These are phyloP conservation scores for Daldinia grandis DNA, from an alignment of 495 filamentous ascomycete genomes.

Conservation along the genomic window DNA sequence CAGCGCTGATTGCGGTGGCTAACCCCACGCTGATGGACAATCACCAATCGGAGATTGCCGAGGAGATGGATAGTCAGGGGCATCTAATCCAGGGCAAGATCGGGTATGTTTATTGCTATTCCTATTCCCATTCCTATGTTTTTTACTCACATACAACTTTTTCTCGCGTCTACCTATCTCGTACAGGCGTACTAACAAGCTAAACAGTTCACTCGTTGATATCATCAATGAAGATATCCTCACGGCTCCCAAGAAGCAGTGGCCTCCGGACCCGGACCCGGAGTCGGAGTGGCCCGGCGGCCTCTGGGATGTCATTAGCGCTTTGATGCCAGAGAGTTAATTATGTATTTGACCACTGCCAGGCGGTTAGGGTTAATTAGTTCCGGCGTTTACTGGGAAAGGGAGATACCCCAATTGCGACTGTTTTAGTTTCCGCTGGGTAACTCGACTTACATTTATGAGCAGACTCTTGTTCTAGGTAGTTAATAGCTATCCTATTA, in stretches of 20 bases:
- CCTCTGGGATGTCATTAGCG: conserved; percentile 40
- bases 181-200: not conserved
- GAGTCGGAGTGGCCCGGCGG: conserved; percentile 37
- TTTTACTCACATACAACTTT: not conserved
- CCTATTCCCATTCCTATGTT: not conserved
- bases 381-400: conserved; percentile 27
- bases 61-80: conserved; percentile 71
- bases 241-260: conserved; percentile 18
- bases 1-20: conserved; percentile 84
- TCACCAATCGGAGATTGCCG: conserved; percentile 88
- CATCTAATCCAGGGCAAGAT: conserved; percentile 74
- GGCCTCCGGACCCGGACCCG: conserved; percentile 40
- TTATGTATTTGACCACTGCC: not conserved
- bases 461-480: not conserved
- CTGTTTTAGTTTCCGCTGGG: not conserved
- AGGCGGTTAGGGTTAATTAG: not conserved
- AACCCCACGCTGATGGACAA: conserved; percentile 86
- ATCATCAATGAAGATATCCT: conserved; percentile 39
- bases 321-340: conserved; percentile 18
- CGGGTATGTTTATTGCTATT: conserved; percentile 57
- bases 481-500: not conserved
- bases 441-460: not conserved
- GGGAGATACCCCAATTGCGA: conserved; percentile 26
- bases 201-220: conserved; percentile 43
- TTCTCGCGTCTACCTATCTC: too few relatives aligned